phyloP scores from a whole-genome alignment of 164 flowering plant genomes.

The Vitis rupestris region DNA sequence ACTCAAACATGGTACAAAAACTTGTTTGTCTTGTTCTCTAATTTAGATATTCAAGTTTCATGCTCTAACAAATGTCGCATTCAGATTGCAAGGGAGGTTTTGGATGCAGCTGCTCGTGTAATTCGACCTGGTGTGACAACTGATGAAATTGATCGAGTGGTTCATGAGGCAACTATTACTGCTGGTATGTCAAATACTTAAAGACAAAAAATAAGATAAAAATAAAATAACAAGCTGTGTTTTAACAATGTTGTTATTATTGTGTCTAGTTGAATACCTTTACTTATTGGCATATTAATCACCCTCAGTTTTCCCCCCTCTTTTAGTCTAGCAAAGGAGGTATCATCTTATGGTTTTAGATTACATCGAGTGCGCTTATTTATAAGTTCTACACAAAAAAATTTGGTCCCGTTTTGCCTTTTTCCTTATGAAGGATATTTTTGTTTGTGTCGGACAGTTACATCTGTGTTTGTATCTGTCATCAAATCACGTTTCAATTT shows the following conservation, averaged over 20 bases:
- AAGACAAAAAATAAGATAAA: too few species aligned
- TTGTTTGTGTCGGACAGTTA: background rate
- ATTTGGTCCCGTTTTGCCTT: background rate
- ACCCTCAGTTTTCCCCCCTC: background rate
- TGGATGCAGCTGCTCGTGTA: constrained; percentile 91
- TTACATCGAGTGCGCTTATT: background rate
- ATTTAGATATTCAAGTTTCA: background rate
- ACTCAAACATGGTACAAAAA: too few species aligned
- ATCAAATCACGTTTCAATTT: background rate
- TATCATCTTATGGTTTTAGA: background rate
- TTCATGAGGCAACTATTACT: constrained; percentile 91
- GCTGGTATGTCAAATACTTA: constrained; percentile 50
- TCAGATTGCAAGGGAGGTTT: constrained; percentile 90
- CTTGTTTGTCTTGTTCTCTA: background rate
- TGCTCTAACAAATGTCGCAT: background rate
- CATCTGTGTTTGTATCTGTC: background rate
- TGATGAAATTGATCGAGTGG: constrained; percentile 94
- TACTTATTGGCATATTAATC: background rate
- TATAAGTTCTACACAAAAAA: too few species aligned
- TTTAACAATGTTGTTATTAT: background rate
- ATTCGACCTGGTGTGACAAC: constrained; percentile 94
- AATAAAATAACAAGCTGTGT: too few species aligned
- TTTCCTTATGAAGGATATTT: background rate
- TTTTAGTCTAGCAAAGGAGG: background rate
- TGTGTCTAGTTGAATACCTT: background rate